Evolutionary conservation across 75 land plant species (phyloP).

Genomic region (Pinus albicaulis): DNA sequence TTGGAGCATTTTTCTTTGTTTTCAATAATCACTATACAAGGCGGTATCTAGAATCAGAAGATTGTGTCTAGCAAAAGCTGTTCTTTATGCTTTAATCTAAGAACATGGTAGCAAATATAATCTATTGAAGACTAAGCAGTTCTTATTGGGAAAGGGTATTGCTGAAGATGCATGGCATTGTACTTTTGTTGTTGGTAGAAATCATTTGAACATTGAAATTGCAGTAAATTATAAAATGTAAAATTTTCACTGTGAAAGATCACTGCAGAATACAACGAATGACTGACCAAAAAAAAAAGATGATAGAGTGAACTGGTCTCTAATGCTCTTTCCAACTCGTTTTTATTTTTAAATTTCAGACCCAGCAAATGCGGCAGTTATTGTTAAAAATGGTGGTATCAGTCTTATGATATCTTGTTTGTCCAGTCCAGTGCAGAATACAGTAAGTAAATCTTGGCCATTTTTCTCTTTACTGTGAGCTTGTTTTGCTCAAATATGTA

Average conservation of each 20-base stretch:
- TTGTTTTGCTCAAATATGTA: neutral
- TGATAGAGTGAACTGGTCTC: neutral
- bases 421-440: slow-evolving; percentile 85
- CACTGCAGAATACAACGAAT: neutral
- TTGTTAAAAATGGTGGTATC: slow-evolving; percentile 73
- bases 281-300: neutral
- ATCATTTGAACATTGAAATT: no score
- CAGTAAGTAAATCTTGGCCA: slow-evolving; percentile 43
- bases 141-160: neutral
- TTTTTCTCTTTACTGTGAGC: neutral
- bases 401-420: slow-evolving; percentile 68
- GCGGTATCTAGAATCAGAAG: neutral
- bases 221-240: no score
- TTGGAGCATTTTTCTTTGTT: neutral
- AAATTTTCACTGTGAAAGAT: neutral
- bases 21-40: neutral
- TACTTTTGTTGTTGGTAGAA: neutral
- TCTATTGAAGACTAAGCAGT: neutral
- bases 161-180: neutral
- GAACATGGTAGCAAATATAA: neutral
- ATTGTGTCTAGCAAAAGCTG: neutral
- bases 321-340: neutral
- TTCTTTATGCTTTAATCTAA: neutral
- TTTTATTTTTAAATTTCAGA: slow-evolving; percentile 39
- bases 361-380: slow-evolving; percentile 67